A percentile compares a stretch with the other conserved stretches of the same genome.
Conservation (phyloP, 331 rosid species). For the Cydonia oblonga region DNA sequence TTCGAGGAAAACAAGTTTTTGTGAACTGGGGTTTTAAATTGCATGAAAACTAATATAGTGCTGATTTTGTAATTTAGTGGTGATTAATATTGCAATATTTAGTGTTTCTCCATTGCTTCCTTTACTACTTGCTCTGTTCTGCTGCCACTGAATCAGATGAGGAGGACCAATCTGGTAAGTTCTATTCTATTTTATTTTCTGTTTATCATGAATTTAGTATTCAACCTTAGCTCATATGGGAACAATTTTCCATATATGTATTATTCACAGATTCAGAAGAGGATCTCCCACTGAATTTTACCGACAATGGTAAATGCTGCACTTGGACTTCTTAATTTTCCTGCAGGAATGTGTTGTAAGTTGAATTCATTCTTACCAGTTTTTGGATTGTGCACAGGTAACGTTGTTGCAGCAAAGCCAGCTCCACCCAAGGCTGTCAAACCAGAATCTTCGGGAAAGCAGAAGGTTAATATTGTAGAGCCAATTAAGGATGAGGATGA, state of each 20-base stretch:
- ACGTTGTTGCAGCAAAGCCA: neutral
- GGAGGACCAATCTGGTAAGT: slow-evolving; percentile 29
- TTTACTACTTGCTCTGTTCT: slow-evolving; percentile 23
- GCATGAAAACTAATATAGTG: neutral
- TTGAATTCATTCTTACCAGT: neutral
- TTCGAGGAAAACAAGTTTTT: no score
- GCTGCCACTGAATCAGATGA: slow-evolving; percentile 6
- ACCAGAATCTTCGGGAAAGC: slow-evolving; percentile 28
- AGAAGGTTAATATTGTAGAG: slow-evolving; percentile 38
- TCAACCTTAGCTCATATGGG: neutral
- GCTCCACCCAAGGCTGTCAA: slow-evolving; percentile 25
- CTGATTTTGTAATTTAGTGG: neutral
- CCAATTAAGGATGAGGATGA: slow-evolving; percentile 42
- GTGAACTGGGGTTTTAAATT: no score
- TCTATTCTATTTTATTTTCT: neutral
- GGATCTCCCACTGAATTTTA: slow-evolving; percentile 11
- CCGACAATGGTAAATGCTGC: slow-evolving; percentile 47
- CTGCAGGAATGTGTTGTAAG: no score
- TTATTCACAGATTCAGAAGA: slow-evolving; percentile 27
- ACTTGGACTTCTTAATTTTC: neutral
- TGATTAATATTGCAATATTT: neutral
- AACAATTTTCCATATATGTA: slow-evolving; percentile 2
- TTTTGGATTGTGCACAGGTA: slow-evolving; percentile 22
- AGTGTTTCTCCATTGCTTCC: slow-evolving; percentile 5
- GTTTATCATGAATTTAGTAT: neutral